Percentiles rank a stretch among this genome's conserved stretches.
Evolutionary conservation across 768 basidiomycete species (phyloP).

Genomic region (Cystobasidiopsis lactophilus): DNA sequence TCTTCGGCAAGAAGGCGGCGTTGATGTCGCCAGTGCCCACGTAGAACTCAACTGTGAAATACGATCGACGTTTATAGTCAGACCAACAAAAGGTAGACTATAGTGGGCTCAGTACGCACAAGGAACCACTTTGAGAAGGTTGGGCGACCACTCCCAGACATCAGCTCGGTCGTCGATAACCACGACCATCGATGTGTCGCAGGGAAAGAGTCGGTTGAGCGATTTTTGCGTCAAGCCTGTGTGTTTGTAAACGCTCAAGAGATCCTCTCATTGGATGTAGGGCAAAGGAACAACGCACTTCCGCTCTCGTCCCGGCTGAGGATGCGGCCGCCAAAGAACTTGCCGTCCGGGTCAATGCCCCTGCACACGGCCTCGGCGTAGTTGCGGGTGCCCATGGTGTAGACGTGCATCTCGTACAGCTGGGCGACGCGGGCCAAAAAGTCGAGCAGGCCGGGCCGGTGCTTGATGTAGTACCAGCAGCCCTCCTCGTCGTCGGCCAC

Average conservation of each 20-base stretch:
- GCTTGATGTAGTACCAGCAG: constrained; percentile 94
- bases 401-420: constrained; percentile 97
- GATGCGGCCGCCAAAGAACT: constrained; percentile 65
- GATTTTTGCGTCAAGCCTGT: constrained; percentile 76
- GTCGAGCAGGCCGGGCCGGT: constrained; percentile 35
- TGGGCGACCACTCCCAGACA: constrained; percentile 95
- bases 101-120: constrained; percentile 35
- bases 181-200: constrained; percentile 95
- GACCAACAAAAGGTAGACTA: background rate
- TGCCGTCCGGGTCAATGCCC: constrained; percentile 72
- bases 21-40: constrained; percentile 97
- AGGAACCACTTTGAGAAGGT: constrained; percentile 86
- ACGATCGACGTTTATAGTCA: too few relatives aligned
- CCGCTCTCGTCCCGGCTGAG: constrained; percentile 89
- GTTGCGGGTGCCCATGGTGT: constrained; percentile 95
- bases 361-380: constrained; percentile 91
- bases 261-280: constrained; percentile 10
- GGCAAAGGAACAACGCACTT: constrained; percentile 36
- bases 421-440: constrained; percentile 50
- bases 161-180: constrained; percentile 97
- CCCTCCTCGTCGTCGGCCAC: constrained; percentile 31
- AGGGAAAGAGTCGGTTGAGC: constrained; percentile 76
- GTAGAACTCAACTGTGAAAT: constrained; percentile 73
- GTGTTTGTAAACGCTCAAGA: background rate
- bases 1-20: constrained; percentile 69